These are phyloP conservation scores for Sclerotiophoma versabilis DNA, from an alignment of 2,329 filamentous ascomycete genomes.

Conservation along the genomic window DNA sequence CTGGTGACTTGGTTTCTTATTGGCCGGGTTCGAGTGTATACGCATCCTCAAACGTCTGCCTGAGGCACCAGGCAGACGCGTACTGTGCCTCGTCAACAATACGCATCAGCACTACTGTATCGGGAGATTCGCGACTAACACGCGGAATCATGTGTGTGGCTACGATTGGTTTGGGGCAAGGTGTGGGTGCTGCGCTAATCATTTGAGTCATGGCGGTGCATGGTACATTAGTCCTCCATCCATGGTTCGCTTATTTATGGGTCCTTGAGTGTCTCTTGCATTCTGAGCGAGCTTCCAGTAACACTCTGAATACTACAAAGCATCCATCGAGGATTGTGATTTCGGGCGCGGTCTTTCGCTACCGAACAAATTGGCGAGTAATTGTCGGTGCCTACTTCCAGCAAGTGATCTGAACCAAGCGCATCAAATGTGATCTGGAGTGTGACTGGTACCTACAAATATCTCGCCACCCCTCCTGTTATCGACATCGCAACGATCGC, in stretches of 20 bases:
- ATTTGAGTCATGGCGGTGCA: slow-evolving; percentile 1
- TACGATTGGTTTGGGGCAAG: background rate
- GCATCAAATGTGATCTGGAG: background rate
- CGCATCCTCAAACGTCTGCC: background rate
- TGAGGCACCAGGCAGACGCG: slow-evolving; percentile 14
- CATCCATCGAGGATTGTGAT: too few relatives aligned
- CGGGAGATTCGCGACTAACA: background rate
- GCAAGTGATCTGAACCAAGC: too few relatives aligned
- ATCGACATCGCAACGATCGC: background rate
- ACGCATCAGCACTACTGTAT: background rate
- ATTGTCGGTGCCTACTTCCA: background rate
- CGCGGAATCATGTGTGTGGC: slow-evolving; percentile 2
- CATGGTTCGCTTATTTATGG: slow-evolving; percentile 2
- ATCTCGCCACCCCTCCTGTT: background rate
- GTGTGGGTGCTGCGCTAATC: slow-evolving; percentile 5
- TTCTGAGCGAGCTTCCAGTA: too few relatives aligned
- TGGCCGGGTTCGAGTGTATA: background rate
- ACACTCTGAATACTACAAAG: too few relatives aligned
- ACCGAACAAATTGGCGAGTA: background rate
- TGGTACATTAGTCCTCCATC: background rate
- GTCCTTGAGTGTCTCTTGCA: too few relatives aligned
- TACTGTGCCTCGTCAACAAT: slow-evolving; percentile 7
- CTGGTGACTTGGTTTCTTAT: background rate
- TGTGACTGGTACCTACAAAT: background rate
- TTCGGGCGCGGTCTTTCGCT: too few relatives aligned